These are phyloP conservation scores for Paspalum vaginatum DNA, from an alignment of 176 grass and related monocot species.

Conservation along the genomic window DNA sequence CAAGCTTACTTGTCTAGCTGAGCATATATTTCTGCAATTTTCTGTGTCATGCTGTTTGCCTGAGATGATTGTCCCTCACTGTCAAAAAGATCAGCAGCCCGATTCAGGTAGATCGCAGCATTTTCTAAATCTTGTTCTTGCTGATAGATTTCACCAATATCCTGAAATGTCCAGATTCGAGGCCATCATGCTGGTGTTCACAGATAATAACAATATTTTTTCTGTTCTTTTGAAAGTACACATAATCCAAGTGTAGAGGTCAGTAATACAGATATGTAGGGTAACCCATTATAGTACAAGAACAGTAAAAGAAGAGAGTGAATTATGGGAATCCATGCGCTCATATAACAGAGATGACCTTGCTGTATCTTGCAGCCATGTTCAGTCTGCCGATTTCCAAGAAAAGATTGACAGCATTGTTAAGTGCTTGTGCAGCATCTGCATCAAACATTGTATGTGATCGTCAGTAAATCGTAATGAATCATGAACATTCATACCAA, in stretches of 20 bases:
- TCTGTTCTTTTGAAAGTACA: not conserved
- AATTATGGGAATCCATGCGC: not conserved
- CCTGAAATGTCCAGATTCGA: constrained; percentile 59
- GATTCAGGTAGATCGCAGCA: constrained; percentile 69
- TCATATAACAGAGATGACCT: constrained; percentile 48
- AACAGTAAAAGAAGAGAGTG: not conserved
- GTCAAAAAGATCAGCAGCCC: constrained; percentile 83
- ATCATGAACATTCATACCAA: not conserved
- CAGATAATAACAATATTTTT: not conserved
- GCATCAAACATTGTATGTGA: constrained; percentile 6
- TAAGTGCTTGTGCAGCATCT: constrained; percentile 58
- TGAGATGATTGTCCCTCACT: constrained; percentile 81
- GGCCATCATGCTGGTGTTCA: not conserved
- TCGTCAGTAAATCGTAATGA: not conserved
- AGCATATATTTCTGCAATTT: constrained; percentile 84
- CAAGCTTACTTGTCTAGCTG: constrained; percentile 85
- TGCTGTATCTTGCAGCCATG: constrained; percentile 98
- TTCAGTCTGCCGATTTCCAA: constrained; percentile 88
- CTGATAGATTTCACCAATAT: constrained; percentile 89
- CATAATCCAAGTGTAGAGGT: not conserved
- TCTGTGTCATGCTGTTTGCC: constrained; percentile 75
- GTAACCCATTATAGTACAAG: not conserved
- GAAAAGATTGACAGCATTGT: constrained; percentile 79
- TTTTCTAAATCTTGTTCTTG: constrained; percentile 88
- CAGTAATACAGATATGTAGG: not conserved